Percentiles rank a stretch among this genome's conserved stretches.
Evolutionary conservation across 2,329 filamentous ascomycete genomes (phyloP).

Genomic region (Sclerotinia sclerotiorum): DNA sequence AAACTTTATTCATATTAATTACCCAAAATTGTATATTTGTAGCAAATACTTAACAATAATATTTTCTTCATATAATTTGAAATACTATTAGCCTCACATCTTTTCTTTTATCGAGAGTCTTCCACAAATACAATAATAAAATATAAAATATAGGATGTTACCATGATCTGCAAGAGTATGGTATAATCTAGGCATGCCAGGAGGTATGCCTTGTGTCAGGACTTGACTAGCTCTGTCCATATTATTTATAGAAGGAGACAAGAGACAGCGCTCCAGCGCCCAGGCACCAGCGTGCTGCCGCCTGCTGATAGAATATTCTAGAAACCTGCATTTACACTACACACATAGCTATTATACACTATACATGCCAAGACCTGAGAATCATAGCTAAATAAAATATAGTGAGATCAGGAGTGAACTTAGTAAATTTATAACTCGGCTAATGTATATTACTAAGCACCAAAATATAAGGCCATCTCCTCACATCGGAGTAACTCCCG

Average conservation of each 20-base stretch:
- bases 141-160: background rate
- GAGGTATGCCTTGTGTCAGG: no score
- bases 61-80: conserved; percentile 13
- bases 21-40: conserved; percentile 26
- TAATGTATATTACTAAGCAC: background rate
- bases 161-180: background rate
- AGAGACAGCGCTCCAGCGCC: background rate
- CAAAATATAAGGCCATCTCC: background rate
- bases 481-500: background rate
- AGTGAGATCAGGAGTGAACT: background rate
- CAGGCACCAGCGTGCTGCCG: no score
- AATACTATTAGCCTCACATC: conserved; percentile 9
- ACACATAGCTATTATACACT: background rate
- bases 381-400: background rate
- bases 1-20: conserved; percentile 23
- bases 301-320: background rate
- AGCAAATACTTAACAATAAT: conserved; percentile 19
- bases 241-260: background rate
- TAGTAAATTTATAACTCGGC: background rate
- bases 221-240: background rate
- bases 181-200: background rate
- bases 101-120: background rate
- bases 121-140: background rate
- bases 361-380: no score
- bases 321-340: conserved; percentile 9